Evolutionary conservation across 768 basidiomycete genomes (phyloP).

Genomic region (Collybia nuda): DNA sequence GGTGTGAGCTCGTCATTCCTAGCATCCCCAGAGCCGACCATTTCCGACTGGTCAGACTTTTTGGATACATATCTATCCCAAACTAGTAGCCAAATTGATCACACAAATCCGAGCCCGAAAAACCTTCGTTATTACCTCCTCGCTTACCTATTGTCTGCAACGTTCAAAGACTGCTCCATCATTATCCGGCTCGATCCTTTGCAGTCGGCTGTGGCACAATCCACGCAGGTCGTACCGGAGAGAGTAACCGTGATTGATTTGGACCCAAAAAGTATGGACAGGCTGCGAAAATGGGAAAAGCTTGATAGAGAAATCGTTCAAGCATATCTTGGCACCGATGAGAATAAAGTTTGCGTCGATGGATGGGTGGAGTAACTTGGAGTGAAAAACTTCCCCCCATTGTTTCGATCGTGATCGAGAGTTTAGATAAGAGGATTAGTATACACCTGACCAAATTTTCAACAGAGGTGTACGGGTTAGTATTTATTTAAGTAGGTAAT

Average conservation of each 20-base stretch:
- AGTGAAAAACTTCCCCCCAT: no score
- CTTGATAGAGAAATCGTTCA: slow-evolving; percentile 69
- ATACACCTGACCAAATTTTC: not conserved
- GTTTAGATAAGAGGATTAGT: not conserved
- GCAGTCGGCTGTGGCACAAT: slow-evolving; percentile 12
- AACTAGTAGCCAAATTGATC: slow-evolving; percentile 27
- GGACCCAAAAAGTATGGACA: slow-evolving; percentile 72
- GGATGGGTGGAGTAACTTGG: slow-evolving; percentile 11
- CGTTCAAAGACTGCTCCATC: slow-evolving; percentile 94
- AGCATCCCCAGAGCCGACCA: slow-evolving; percentile 46
- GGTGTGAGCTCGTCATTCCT: slow-evolving; percentile 30
- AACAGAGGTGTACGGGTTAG: no score
- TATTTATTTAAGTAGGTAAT: no score
- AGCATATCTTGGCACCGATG: slow-evolving; percentile 31
- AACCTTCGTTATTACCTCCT: slow-evolving; percentile 63
- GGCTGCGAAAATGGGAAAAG: slow-evolving; percentile 68
- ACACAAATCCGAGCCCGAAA: slow-evolving; percentile 34
- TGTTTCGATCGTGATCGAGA: not conserved
- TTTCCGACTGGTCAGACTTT: slow-evolving; percentile 68
- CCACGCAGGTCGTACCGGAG: slow-evolving; percentile 15
- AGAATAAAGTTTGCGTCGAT: slow-evolving; percentile 32
- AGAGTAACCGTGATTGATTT: slow-evolving; percentile 79
- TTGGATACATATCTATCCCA: slow-evolving; percentile 48
- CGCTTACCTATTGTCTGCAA: slow-evolving; percentile 84
- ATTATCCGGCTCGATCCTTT: slow-evolving; percentile 36